Evolutionary conservation across 805 yeast genomes (phyloP), one percentile per base, ranked within the genome.

Genomic region (Starmerella floris): DNA sequence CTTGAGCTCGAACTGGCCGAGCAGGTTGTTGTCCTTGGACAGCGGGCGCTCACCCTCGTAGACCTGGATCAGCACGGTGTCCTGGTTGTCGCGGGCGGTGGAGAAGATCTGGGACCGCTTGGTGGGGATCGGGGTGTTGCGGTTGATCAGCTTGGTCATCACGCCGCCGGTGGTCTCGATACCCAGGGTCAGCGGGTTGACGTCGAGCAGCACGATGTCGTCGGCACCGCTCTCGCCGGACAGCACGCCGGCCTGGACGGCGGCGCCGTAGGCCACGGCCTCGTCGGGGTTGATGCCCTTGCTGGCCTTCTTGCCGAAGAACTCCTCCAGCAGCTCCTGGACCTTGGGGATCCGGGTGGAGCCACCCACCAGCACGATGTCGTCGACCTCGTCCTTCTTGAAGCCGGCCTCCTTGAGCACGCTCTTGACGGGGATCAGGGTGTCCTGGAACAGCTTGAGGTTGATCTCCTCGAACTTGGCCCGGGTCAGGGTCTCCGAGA

Each of bases 201-300:
- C 95, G 68, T 85, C 96, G 59, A 87, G 74, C 60, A 85, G 71
- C 51, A 88, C 88, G 56, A 81, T 78, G 61, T 81, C 91, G 58
- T 81, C 93, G 51, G 78, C 91, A 64, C 93, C 91, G 58, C 80
- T 85, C 67, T 87, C 95, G 66, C 97, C 97, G 43, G 94, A 77
- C 53, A 88, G 71, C 56, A 88, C 93, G 72, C 97, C 97, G 45
- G 95, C 97, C 72, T 88, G 98, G 51, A 88, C 96, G 51, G 98
- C 96, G 49, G 97, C 97, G 76, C 98, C 98, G 59, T 79, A 88
- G 35, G 97, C 98, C 60, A 88, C 97, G 63, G 98, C 98, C 73
- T 88, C 98, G 70, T 88, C 98, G 51, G 98, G 97, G 73, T 88
- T 88, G 61, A 88, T 88, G 59, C 95, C 88, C 76, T 87, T 88